These are phyloP conservation scores for Trichoderma orchidacearum DNA, from an alignment of 495 filamentous ascomycete species.

Conservation along the genomic window DNA sequence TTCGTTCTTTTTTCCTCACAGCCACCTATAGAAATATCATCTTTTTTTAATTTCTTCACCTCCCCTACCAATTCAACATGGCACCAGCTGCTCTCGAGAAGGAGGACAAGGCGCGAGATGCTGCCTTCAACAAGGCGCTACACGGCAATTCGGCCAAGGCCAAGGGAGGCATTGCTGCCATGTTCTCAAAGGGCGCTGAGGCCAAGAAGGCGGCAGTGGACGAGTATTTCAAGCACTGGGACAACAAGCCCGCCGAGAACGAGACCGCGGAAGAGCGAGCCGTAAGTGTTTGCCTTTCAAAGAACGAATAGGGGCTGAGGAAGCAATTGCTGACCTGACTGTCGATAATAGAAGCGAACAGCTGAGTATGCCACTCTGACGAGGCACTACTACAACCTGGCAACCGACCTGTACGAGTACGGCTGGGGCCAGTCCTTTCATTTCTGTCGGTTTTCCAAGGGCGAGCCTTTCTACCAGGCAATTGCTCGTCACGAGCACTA, in stretches of 20 bases:
- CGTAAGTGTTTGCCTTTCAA: conserved; percentile 26
- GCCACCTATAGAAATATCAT: not conserved
- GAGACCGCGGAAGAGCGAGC: conserved; percentile 77
- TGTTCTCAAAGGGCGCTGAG: conserved; percentile 68
- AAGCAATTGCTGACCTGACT: conserved; percentile 5
- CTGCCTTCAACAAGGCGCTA: conserved; percentile 80
- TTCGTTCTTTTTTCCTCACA: not conserved
- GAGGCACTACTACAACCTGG: conserved; percentile 98
- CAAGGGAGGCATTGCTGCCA: conserved; percentile 61
- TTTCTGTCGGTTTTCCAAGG: conserved; percentile 89
- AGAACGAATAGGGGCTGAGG: too few species aligned
- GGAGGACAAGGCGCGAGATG: conserved; percentile 82
- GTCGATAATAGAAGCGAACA: conserved; percentile 52
- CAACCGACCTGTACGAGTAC: conserved; percentile 94
- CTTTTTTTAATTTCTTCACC: not conserved
- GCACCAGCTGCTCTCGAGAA: conserved; percentile 55
- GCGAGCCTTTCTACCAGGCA: conserved; percentile 82
- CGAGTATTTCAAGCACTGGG: conserved; percentile 99
- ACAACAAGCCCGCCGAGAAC: conserved; percentile 69
- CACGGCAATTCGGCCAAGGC: conserved; percentile 73
- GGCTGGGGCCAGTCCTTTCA: conserved; percentile 94
- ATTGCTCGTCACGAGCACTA: conserved; percentile 98
- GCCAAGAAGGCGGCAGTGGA: conserved; percentile 85
- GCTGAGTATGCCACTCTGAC: conserved; percentile 92
- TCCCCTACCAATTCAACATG: conserved; percentile 36